Evolutionary conservation across 2,329 filamentous ascomycete species (phyloP).

Genomic region (Venturiaceae sp.): DNA sequence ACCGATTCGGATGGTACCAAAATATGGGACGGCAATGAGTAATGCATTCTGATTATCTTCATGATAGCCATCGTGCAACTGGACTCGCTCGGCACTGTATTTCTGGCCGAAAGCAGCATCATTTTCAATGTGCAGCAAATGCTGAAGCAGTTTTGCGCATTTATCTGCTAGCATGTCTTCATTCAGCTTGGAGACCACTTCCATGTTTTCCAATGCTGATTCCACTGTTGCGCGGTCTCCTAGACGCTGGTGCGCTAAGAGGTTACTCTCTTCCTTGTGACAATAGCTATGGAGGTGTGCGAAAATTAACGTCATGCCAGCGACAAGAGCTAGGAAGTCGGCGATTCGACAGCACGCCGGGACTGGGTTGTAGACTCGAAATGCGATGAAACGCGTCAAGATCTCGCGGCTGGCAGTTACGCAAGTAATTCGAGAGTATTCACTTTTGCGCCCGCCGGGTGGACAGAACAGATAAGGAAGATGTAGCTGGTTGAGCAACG

Average conservation of each 20-base stretch:
- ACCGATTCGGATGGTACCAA: constrained; percentile 20
- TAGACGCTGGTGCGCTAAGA: constrained; percentile 28
- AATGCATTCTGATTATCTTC: background rate
- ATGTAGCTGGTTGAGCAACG: constrained; percentile 30
- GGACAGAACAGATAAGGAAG: constrained; percentile 28
- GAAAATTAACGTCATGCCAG: constrained; percentile 27
- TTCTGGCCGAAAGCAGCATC: constrained; percentile 5
- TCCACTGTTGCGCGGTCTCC: constrained; percentile 32
- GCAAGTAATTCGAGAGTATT: constrained; percentile 26
- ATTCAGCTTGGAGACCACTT: constrained; percentile 9
- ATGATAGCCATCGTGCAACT: background rate
- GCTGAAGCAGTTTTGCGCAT: constrained; percentile 2
- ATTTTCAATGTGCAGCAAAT: constrained; percentile 7
- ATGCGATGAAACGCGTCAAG: constrained; percentile 24
- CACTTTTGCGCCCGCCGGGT: constrained; percentile 12
- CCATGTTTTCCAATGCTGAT: constrained; percentile 25
- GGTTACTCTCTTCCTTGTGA: constrained; percentile 13
- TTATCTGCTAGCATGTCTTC: constrained; percentile 3
- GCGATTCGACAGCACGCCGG: constrained; percentile 23
- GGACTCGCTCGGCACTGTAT: background rate
- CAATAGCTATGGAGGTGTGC: constrained; percentile 25
- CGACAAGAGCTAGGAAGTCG: constrained; percentile 30
- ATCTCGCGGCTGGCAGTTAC: constrained; percentile 30
- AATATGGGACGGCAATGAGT: constrained; percentile 32
- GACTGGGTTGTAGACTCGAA: constrained; percentile 21